These are phyloP conservation scores for Pseudopyrenochaeta lycopersici DNA, from an alignment of 2,329 filamentous ascomycete species.

Conservation along the genomic window DNA sequence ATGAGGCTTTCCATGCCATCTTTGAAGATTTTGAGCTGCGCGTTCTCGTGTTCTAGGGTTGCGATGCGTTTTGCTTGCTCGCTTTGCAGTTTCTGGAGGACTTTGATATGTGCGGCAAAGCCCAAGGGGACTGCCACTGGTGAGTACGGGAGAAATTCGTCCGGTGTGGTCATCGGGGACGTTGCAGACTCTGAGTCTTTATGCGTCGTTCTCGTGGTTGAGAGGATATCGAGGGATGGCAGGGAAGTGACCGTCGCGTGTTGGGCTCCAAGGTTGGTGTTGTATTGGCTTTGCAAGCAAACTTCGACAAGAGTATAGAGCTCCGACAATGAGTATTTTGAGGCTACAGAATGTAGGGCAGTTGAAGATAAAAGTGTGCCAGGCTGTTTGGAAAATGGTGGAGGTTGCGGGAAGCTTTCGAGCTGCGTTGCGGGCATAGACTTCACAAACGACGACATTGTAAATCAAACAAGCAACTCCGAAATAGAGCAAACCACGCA, in stretches of 20 bases:
- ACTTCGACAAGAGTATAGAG: too few species aligned
- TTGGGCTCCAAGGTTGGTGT: too few species aligned
- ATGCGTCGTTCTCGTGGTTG: too few species aligned
- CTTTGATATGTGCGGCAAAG: conserved; percentile 22
- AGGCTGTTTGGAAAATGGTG: neutral
- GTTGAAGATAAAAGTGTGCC: neutral
- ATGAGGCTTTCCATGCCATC: neutral
- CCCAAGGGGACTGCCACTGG: conserved; percentile 17
- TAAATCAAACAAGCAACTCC: neutral
- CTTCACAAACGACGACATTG: neutral
- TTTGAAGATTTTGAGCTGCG: conserved; percentile 6
- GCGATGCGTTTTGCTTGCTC: conserved; percentile 14
- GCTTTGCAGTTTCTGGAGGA: conserved; percentile 16
- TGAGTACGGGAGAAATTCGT: neutral
- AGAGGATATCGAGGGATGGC: too few species aligned
- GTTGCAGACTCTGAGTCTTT: too few species aligned
- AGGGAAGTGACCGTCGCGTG: too few species aligned
- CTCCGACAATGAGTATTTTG: too few species aligned
- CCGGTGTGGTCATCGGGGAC: too few species aligned
- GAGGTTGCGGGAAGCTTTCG: neutral
- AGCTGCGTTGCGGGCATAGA: neutral
- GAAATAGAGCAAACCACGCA: too few species aligned
- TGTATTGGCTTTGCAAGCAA: too few species aligned
- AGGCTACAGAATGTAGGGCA: neutral
- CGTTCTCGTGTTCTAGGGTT: conserved; percentile 19